Conservation (phyloP, 768 basidiomycete genomes). For the Cystobasidiopsis lactophilus region DNA sequence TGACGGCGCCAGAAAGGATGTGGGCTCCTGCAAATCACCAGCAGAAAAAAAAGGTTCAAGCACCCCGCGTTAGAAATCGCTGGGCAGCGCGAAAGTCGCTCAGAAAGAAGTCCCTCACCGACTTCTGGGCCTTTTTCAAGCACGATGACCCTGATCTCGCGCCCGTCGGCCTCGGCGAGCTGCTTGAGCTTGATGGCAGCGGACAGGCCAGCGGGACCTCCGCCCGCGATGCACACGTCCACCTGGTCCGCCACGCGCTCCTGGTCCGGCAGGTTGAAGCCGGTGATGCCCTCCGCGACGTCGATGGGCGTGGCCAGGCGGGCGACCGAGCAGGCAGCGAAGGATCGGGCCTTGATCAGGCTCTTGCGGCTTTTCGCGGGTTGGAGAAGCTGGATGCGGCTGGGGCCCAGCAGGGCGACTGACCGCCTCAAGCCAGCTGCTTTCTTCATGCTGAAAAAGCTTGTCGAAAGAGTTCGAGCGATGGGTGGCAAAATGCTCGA, state of each 20-base stretch:
- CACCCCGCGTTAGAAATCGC: neutral
- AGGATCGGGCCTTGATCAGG: too few species aligned
- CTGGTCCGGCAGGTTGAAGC: slow-evolving; percentile 25
- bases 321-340: too few species aligned
- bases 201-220: slow-evolving; percentile 78
- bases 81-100: neutral
- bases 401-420: too few species aligned
- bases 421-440: too few species aligned
- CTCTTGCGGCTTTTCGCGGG: too few species aligned
- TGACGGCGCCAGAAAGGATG: slow-evolving; percentile 82
- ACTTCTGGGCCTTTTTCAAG: slow-evolving; percentile 87
- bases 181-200: slow-evolving; percentile 94
- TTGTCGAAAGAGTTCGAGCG: too few species aligned
- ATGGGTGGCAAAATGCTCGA: too few species aligned
- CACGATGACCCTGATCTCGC: slow-evolving; percentile 68
- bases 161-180: slow-evolving; percentile 52
- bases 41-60: too few species aligned
- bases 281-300: too few species aligned
- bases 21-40: slow-evolving; percentile 48
- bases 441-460: too few species aligned
- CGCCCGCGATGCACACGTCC: slow-evolving; percentile 93
- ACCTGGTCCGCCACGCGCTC: slow-evolving; percentile 77
- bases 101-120: slow-evolving; percentile 33
- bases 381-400: too few species aligned
- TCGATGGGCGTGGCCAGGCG: too few species aligned